These are phyloP conservation scores for Trametes cinnabarina DNA, from an alignment of 768 basidiomycete genomes.

Conservation along the genomic window DNA sequence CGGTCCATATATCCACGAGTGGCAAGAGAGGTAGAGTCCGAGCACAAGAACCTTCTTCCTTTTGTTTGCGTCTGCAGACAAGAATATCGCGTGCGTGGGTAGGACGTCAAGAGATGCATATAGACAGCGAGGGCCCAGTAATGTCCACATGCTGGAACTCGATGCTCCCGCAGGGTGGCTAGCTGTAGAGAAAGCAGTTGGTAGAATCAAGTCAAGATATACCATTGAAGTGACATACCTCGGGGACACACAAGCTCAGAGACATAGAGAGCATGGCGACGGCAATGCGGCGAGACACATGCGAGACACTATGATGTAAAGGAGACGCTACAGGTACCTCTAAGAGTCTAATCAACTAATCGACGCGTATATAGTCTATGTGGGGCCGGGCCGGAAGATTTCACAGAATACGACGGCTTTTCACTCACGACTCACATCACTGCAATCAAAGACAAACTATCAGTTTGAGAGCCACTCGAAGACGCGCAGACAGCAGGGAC, in stretches of 20 bases:
- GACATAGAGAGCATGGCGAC: background rate
- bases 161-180: too few species aligned
- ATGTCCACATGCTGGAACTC: too few species aligned
- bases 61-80: too few species aligned
- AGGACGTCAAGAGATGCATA: too few species aligned
- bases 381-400: background rate
- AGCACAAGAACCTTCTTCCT: background rate
- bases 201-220: background rate
- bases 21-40: background rate
- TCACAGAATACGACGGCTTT: background rate
- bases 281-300: background rate
- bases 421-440: constrained; percentile 29
- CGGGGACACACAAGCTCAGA: background rate
- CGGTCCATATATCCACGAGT: background rate
- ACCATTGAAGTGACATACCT: background rate
- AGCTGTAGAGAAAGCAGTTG: too few species aligned
- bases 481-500: constrained; percentile 24
- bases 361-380: constrained; percentile 18
- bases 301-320: background rate
- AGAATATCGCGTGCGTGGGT: background rate
- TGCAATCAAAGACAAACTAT: too few species aligned
- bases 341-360: constrained; percentile 18
- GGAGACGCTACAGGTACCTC: constrained; percentile 7
- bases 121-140: too few species aligned
- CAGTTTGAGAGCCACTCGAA: too few species aligned